Conservation (phyloP, 805 yeast genomes). For the Zygosaccharomyces bailii region DNA sequence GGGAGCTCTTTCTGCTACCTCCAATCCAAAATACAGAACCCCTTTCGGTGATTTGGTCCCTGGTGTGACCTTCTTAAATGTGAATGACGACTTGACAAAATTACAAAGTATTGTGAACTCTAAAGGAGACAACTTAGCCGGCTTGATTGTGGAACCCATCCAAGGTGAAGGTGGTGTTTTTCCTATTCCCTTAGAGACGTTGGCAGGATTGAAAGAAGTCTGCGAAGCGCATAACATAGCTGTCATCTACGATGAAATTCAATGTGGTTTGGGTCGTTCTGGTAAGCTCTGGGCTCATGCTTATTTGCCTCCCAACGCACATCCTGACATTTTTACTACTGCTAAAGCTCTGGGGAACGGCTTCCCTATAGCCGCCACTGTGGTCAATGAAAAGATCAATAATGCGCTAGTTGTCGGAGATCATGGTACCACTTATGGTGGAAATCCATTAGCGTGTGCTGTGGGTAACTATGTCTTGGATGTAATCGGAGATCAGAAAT, state of each 20-base stretch:
- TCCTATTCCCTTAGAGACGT: conserved; percentile 60
- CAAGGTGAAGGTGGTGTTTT: conserved; percentile 98
- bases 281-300: conserved; percentile 94
- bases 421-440: conserved; percentile 98
- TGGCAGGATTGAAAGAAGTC: conserved; percentile 59
- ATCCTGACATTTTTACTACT: conserved; percentile 90
- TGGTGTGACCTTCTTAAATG: conserved; percentile 53
- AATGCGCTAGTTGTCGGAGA: conserved; percentile 77
- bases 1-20: conserved; percentile 91
- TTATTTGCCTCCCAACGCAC: conserved; percentile 69
- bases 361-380: conserved; percentile 91
- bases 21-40: conserved; percentile 86
- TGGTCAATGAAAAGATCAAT: conserved; percentile 79
- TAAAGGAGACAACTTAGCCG: conserved; percentile 53
- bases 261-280: conserved; percentile 92
- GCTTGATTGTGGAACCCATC: conserved; percentile 92
- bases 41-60: conserved; percentile 94
- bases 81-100: conserved; percentile 36
- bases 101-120: conserved; percentile 22
- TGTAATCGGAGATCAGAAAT: conserved; percentile 56
- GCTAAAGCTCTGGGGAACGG: conserved; percentile 98
- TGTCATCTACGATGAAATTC: conserved; percentile 91
- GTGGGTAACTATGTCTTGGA: conserved; percentile 75
- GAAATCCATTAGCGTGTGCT: conserved; percentile 88
- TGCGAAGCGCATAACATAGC: conserved; percentile 69